Evolutionary conservation across 2,329 filamentous ascomycete genomes (phyloP).

Genomic region (Bisporella sp.): DNA sequence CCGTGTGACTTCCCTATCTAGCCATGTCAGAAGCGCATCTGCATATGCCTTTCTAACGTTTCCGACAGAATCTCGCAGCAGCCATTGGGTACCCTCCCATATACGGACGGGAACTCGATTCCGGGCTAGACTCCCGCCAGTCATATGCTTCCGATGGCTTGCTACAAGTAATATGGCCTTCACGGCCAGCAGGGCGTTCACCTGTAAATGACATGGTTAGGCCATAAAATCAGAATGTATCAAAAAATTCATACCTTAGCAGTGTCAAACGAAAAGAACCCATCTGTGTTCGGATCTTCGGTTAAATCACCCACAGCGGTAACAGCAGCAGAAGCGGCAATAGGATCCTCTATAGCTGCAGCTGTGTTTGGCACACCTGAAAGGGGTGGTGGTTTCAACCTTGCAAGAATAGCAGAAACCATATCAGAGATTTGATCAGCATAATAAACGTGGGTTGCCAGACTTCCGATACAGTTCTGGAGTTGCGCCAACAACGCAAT

Average conservation of each 20-base stretch:
- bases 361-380: constrained; percentile 36
- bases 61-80: constrained; percentile 72
- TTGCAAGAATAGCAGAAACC: constrained; percentile 71
- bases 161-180: constrained; percentile 78
- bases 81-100: constrained; percentile 96
- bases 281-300: constrained; percentile 45
- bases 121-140: constrained; percentile 58
- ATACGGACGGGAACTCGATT: constrained; percentile 72
- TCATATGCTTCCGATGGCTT: constrained; percentile 56
- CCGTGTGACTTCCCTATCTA: constrained; percentile 69
- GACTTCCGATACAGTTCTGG: constrained; percentile 77
- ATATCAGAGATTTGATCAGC: constrained; percentile 94
- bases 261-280: constrained; percentile 56
- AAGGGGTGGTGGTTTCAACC: constrained; percentile 59
- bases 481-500: constrained; percentile 62
- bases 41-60: constrained; percentile 79
- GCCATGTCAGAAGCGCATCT: constrained; percentile 77
- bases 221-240: no score
- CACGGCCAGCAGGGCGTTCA: constrained; percentile 67
- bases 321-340: constrained; percentile 40
- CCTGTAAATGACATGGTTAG: constrained; percentile 5
- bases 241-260: constrained; percentile 34
- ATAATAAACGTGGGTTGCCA: constrained; percentile 95
- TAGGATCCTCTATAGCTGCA: constrained; percentile 35
- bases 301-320: constrained; percentile 40